These are phyloP conservation scores for Cephalotrichum gorgonifer DNA, from an alignment of 2,329 filamentous ascomycete species.

Conservation along the genomic window DNA sequence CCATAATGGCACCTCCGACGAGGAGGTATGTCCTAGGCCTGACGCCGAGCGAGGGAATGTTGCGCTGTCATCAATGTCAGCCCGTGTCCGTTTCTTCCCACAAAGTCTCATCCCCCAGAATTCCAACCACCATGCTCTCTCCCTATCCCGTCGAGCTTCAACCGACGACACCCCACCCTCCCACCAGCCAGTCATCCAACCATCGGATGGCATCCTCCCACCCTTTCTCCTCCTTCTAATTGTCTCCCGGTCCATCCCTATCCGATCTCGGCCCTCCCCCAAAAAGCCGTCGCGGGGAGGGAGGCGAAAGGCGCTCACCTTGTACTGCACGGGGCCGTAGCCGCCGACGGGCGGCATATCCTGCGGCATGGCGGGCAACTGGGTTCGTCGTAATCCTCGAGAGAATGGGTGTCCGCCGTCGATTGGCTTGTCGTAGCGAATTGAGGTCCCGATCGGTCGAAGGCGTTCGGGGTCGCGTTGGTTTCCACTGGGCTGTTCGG, in stretches of 20 bases:
- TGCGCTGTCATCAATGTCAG: conserved; percentile 50
- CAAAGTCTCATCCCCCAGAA: background rate
- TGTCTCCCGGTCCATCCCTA: background rate
- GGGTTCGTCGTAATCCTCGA: conserved; percentile 4
- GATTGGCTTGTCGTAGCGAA: background rate
- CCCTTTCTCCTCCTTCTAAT: background rate
- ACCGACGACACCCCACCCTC: background rate
- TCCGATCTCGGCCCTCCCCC: background rate
- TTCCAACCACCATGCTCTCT: too few species aligned
- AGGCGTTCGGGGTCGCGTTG: background rate
- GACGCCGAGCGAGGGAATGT: conserved; percentile 86
- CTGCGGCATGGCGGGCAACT: conserved; percentile 67
- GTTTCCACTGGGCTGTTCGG: too few species aligned
- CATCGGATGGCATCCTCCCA: background rate
- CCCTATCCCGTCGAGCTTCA: background rate
- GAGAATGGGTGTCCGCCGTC: background rate
- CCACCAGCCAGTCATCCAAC: background rate
- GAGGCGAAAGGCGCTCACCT: conserved; percentile 45
- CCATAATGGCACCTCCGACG: conserved; percentile 68
- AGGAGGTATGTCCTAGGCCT: conserved; percentile 69
- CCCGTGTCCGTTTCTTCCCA: background rate
- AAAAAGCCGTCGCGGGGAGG: too few species aligned
- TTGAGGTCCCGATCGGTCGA: background rate
- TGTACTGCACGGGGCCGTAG: conserved; percentile 95
- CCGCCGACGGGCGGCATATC: conserved; percentile 94